Percentiles rank a stretch among this genome's conserved stretches.
These are phyloP conservation scores for Terana coerulea DNA, from an alignment of 768 basidiomycete genomes.

Conservation along the genomic window DNA sequence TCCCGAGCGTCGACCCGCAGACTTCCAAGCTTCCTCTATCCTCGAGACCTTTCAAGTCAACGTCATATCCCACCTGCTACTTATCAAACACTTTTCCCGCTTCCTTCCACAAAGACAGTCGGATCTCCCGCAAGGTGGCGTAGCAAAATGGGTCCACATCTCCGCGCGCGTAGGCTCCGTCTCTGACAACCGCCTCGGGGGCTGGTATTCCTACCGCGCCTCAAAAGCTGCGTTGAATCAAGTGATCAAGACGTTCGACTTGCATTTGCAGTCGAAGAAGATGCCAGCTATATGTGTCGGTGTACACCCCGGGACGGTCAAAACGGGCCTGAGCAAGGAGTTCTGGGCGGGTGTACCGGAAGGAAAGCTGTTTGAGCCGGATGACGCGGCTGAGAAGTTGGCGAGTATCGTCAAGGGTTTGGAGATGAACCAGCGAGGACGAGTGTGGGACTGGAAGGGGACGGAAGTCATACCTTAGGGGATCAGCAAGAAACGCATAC, in stretches of 20 bases:
- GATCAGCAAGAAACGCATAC: not conserved
- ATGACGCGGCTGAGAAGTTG: constrained; percentile 44
- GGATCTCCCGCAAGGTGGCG: too few species aligned
- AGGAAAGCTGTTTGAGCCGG: constrained; percentile 44
- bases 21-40: constrained; percentile 40
- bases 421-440: constrained; percentile 39
- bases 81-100: constrained; percentile 58
- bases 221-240: constrained; percentile 65
- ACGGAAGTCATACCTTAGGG: constrained; percentile 37
- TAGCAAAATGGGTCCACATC: constrained; percentile 57
- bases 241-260: constrained; percentile 56
- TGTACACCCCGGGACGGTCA: constrained; percentile 58
- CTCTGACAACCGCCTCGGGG: constrained; percentile 52
- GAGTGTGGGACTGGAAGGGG: constrained; percentile 57
- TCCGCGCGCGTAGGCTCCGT: constrained; percentile 58
- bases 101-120: constrained; percentile 43
- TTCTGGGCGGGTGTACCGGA: constrained; percentile 43
- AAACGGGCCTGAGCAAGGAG: constrained; percentile 52
- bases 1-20: constrained; percentile 50
- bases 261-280: constrained; percentile 45
- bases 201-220: constrained; percentile 61
- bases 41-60: constrained; percentile 51
- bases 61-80: constrained; percentile 54
- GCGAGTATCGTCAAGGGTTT: constrained; percentile 43
- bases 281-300: constrained; percentile 49